Conservation (phyloP, 2,329 filamentous ascomycete species). For the Amesomyces nigricolor region DNA sequence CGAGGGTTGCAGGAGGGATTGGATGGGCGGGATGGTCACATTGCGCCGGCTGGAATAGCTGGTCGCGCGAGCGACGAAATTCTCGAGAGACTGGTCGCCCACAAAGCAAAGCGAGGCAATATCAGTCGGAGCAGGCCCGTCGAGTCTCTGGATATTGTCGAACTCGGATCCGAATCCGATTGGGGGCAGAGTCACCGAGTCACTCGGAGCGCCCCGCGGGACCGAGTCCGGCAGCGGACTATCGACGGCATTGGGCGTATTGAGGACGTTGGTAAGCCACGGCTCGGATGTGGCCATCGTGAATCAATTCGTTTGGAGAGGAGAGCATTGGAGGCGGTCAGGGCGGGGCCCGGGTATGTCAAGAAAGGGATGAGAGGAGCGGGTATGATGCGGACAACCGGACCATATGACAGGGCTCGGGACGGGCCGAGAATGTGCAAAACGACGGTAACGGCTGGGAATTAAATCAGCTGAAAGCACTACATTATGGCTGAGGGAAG, state of each 20-base stretch:
- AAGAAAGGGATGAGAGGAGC: not conserved
- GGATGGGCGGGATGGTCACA: slow-evolving; percentile 33
- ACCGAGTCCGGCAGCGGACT: slow-evolving; percentile 49
- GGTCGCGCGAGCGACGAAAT: slow-evolving; percentile 16
- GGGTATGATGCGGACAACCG: slow-evolving; percentile 3
- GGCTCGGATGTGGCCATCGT: slow-evolving; percentile 63
- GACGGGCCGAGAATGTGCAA: not conserved
- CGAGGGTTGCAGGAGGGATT: slow-evolving; percentile 32
- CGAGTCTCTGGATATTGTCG: slow-evolving; percentile 33
- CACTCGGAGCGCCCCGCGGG: slow-evolving; percentile 36
- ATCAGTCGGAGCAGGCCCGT: slow-evolving; percentile 31
- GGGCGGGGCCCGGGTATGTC: slow-evolving; percentile 14
- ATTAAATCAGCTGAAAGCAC: not conserved
- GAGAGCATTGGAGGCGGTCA: slow-evolving; percentile 36
- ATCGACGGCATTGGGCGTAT: slow-evolving; percentile 49
- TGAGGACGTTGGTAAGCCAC: slow-evolving; percentile 59
- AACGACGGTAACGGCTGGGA: not conserved
- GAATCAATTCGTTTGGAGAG: slow-evolving; percentile 31
- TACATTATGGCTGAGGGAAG: not conserved
- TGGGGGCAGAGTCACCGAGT: slow-evolving; percentile 40
- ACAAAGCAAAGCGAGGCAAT: slow-evolving; percentile 25
- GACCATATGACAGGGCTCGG: too few species aligned
- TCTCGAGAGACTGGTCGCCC: slow-evolving; percentile 17
- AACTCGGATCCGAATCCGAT: slow-evolving; percentile 50
- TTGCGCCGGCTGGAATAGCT: slow-evolving; percentile 17